A percentile compares a stretch with the other conserved stretches of the same genome.
These are phyloP conservation scores for Murraya koenigii DNA, from an alignment of 345 rosid species.

Conservation along the genomic window DNA sequence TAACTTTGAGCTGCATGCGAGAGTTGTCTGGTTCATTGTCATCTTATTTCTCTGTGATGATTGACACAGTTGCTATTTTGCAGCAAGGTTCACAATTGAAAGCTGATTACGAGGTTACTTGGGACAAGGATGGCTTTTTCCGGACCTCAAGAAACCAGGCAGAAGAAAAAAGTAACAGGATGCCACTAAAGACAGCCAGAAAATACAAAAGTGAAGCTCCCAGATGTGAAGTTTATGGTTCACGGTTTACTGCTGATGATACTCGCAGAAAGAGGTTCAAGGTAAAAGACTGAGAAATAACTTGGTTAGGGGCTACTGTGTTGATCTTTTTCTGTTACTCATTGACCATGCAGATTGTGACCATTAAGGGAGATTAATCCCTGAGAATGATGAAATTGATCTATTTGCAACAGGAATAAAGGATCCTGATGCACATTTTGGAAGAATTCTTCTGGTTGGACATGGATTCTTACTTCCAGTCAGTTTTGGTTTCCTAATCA, in stretches of 20 bases:
- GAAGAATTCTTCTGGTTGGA: background rate
- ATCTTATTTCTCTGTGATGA: constrained; percentile 9
- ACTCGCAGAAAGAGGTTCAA: constrained; percentile 78
- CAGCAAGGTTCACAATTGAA: constrained; percentile 84
- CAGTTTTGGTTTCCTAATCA: background rate
- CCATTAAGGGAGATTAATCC: background rate
- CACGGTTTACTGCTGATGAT: constrained; percentile 42
- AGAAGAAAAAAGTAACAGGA: constrained; percentile 36
- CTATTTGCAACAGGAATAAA: constrained; percentile 14
- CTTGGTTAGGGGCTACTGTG: background rate
- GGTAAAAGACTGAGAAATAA: constrained; percentile 38
- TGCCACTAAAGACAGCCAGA: constrained; percentile 26
- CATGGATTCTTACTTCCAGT: background rate
- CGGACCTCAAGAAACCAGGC: constrained; percentile 46
- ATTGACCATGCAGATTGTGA: background rate
- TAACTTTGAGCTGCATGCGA: constrained; percentile 2
- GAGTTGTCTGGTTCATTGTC: background rate
- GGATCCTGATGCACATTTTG: background rate
- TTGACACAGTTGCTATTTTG: constrained; percentile 13
- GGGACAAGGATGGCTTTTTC: constrained; percentile 80
- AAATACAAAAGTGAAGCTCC: constrained; percentile 39
- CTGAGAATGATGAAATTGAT: background rate
- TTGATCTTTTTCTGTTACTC: background rate
- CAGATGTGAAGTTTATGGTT: constrained; percentile 28
- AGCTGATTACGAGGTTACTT: constrained; percentile 81